These are phyloP conservation scores for Mrakia gelida DNA, from an alignment of 768 basidiomycete genomes.

Conservation along the genomic window DNA sequence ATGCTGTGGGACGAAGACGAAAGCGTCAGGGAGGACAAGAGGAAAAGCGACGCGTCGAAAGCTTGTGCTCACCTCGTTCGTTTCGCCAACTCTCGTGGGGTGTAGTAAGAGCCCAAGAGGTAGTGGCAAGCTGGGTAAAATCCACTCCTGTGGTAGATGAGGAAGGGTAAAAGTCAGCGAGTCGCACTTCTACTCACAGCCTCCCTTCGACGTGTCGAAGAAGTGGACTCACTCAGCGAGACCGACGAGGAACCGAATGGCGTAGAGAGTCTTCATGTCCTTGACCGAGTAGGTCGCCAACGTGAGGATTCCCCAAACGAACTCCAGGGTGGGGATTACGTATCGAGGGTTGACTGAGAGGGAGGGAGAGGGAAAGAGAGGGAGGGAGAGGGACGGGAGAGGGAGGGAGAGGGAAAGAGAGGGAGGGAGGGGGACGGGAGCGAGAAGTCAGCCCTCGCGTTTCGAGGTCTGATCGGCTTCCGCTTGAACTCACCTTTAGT, in stretches of 20 bases:
- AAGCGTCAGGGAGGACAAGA: neutral
- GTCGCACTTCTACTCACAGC: too few relatives aligned
- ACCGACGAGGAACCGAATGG: constrained; percentile 41
- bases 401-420: neutral
- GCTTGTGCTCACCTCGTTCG: constrained; percentile 36
- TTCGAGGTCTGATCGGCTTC: too few relatives aligned
- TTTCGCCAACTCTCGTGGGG: constrained; percentile 39
- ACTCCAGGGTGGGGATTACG: constrained; percentile 37
- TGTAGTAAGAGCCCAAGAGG: constrained; percentile 41
- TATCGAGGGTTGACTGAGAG: constrained; percentile 37
- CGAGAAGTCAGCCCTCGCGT: too few relatives aligned
- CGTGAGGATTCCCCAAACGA: constrained; percentile 40
- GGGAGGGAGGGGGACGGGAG: too few relatives aligned
- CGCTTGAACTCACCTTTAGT: constrained; percentile 25
- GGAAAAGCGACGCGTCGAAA: constrained; percentile 29
- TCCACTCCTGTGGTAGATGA: constrained; percentile 21
- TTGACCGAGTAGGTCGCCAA: constrained; percentile 39
- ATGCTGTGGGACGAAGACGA: constrained; percentile 49
- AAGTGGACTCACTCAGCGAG: constrained; percentile 35
- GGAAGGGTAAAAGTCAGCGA: neutral
- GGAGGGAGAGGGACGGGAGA: neutral
- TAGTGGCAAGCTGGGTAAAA: constrained; percentile 43
- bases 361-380: neutral
- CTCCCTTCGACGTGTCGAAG: neutral
- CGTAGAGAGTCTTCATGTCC: constrained; percentile 37